phyloP scores from a whole-genome alignment of 2,329 filamentous ascomycete genomes.

The Hortaea werneckii region DNA sequence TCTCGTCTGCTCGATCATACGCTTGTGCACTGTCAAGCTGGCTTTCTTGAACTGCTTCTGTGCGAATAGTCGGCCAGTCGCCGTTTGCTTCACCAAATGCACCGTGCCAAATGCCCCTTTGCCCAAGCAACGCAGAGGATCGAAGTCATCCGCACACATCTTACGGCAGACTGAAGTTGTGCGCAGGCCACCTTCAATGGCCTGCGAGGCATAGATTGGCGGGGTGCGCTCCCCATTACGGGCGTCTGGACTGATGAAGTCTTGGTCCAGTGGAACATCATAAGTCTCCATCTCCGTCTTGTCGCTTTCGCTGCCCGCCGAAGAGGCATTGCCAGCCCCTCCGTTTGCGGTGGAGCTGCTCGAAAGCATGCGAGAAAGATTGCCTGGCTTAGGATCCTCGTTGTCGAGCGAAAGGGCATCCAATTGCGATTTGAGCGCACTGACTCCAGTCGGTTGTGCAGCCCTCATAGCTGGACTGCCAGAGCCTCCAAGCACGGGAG shows the following conservation, averaged over 20 bases:
- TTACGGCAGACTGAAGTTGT: slow-evolving; percentile 53
- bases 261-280: slow-evolving; percentile 72
- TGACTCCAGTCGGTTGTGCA: slow-evolving; percentile 53
- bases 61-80: slow-evolving; percentile 81
- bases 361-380: slow-evolving; percentile 29
- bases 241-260: slow-evolving; percentile 63
- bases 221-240: slow-evolving; percentile 13
- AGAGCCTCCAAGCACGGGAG: slow-evolving; percentile 25
- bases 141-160: slow-evolving; percentile 86
- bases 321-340: slow-evolving; percentile 44
- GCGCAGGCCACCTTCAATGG: slow-evolving; percentile 46
- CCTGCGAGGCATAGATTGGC: slow-evolving; percentile 26
- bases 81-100: slow-evolving; percentile 77
- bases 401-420: slow-evolving; percentile 62
- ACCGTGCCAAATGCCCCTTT: slow-evolving; percentile 97
- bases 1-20: slow-evolving; percentile 92
- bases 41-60: slow-evolving; percentile 99
- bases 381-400: slow-evolving; percentile 43
- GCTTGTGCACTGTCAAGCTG: slow-evolving; percentile 88
- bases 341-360: slow-evolving; percentile 30
- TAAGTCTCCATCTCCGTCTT: slow-evolving; percentile 70
- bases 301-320: slow-evolving; percentile 52
- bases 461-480: slow-evolving; percentile 36
- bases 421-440: slow-evolving; percentile 69
- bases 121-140: slow-evolving; percentile 80